A percentile compares a stretch with the other conserved stretches of the same genome.
phyloP scores from a whole-genome alignment of 176 grass and related monocot species.

The Zoysia japonica region DNA sequence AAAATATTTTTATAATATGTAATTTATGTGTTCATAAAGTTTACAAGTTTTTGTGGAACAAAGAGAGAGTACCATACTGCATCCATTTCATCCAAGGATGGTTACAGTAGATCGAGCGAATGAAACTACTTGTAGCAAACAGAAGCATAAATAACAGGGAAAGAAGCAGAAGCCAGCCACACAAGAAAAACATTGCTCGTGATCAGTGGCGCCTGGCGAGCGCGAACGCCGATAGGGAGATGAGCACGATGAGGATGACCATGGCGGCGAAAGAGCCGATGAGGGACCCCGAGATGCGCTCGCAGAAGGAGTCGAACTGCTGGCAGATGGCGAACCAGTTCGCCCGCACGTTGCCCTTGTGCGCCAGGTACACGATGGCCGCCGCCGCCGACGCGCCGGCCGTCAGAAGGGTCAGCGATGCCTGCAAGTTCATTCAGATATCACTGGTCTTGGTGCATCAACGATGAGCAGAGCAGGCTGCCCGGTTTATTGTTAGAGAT shows the following conservation, averaged over 20 bases:
- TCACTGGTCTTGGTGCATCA: not conserved
- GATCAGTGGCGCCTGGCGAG: slow-evolving; percentile 45
- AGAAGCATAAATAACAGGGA: not conserved
- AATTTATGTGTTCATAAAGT: too few relatives aligned
- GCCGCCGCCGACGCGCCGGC: slow-evolving; percentile 49
- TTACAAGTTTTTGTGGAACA: too few relatives aligned
- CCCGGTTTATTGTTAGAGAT: not conserved
- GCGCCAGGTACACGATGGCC: slow-evolving; percentile 64
- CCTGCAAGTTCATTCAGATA: not conserved
- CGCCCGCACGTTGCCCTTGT: slow-evolving; percentile 64
- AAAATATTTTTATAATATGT: too few relatives aligned
- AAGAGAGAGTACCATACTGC: not conserved
- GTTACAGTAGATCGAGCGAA: not conserved
- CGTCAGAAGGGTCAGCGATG: slow-evolving; percentile 52
- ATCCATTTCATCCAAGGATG: not conserved
- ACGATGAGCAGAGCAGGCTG: not conserved
- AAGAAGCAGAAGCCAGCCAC: not conserved
- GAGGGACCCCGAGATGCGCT: slow-evolving; percentile 68
- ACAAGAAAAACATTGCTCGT: not conserved
- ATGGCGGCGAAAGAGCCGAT: slow-evolving; percentile 61
- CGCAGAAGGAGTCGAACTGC: slow-evolving; percentile 70
- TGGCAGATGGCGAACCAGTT: slow-evolving; percentile 75
- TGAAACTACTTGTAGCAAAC: not conserved
- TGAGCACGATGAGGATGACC: slow-evolving; percentile 45
- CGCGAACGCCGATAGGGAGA: slow-evolving; percentile 47